Conservation (phyloP, 352 stramenopile genomes). For the Phytophthora fragariae region DNA sequence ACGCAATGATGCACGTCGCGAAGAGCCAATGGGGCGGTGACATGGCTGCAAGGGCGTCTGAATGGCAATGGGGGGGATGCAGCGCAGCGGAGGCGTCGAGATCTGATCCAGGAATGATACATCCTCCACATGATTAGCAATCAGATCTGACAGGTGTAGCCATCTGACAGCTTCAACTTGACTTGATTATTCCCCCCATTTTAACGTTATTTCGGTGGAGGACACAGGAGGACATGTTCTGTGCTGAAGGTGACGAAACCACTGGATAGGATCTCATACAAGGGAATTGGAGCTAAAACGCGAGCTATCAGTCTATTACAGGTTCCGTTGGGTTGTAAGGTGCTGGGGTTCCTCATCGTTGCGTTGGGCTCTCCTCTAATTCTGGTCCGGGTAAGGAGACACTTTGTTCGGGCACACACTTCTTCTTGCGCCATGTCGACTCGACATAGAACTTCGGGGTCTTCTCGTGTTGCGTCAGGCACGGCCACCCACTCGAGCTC, state of each 20-base stretch:
- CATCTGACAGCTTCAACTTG: not conserved
- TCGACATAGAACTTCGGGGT: conserved; percentile 2
- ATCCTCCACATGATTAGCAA: conserved; percentile 29
- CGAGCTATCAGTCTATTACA: too few species aligned
- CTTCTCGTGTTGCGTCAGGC: not conserved
- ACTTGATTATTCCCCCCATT: too few species aligned
- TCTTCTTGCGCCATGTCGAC: conserved; percentile 18
- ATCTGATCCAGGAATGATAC: conserved; percentile 25
- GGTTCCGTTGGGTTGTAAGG: not conserved
- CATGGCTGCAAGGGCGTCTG: conserved; percentile 8
- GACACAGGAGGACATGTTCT: not conserved
- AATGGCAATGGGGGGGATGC: not conserved
- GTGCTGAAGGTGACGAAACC: not conserved
- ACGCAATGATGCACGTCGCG: conserved; percentile 9
- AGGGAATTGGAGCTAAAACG: too few species aligned
- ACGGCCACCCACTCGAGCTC: not conserved
- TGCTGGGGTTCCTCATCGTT: not conserved
- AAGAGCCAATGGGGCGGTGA: conserved; percentile 3
- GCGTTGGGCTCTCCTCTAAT: conserved; percentile 1
- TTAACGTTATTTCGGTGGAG: too few species aligned
- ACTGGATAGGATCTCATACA: not conserved
- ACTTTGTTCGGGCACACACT: not conserved
- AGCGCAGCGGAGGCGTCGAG: not conserved
- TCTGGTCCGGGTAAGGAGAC: not conserved
- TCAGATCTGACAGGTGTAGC: conserved; percentile 25